A percentile compares a stretch with the other conserved stretches of the same genome.
Evolutionary conservation across 208 protist genomes (phyloP).

Genomic region (Leishmania lainsoni): DNA sequence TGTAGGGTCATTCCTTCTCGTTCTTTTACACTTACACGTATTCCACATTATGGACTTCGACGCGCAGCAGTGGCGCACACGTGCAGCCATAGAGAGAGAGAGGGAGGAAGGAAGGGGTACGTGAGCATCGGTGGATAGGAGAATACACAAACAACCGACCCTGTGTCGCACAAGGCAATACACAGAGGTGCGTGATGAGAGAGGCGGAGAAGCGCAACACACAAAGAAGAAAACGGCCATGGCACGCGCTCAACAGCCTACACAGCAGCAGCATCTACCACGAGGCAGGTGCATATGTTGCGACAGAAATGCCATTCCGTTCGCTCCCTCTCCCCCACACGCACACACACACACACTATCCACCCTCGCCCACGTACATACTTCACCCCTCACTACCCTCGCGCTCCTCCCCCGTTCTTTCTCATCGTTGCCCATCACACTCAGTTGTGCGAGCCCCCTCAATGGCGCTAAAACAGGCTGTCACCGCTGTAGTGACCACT

Average conservation of each 20-base stretch:
- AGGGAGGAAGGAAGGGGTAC: background rate
- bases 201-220: background rate
- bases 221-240: background rate
- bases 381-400: background rate
- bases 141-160: background rate
- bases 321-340: background rate
- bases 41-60: background rate
- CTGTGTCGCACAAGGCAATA: background rate
- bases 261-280: background rate
- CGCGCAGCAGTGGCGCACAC: background rate
- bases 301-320: background rate
- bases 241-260: background rate
- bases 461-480: slow-evolving; percentile 37
- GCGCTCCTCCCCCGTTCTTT: background rate
- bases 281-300: background rate
- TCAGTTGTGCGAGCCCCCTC: background rate
- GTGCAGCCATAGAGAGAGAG: background rate
- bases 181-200: background rate
- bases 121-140: background rate
- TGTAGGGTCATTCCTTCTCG: background rate
- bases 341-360: background rate
- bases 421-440: background rate
- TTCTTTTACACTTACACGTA: background rate
- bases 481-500: slow-evolving; percentile 34
- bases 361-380: background rate